Percentiles rank a stretch among this genome's conserved stretches.
Evolutionary conservation across 257 asterid genomes (phyloP).

Genomic region (Nicotiana knightiana): DNA sequence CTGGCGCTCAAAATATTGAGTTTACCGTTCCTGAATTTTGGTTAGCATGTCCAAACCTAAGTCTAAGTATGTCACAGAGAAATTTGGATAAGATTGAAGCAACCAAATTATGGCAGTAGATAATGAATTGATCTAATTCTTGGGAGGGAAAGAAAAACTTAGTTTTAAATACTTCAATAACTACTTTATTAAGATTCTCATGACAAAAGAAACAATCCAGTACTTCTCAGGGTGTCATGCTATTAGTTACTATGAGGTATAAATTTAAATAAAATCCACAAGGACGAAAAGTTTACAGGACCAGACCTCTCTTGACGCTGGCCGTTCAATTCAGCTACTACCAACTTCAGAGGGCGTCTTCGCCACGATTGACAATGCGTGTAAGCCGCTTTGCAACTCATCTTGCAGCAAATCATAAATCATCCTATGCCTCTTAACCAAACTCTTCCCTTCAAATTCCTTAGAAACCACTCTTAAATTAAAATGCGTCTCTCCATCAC

Average conservation of each 20-base stretch:
- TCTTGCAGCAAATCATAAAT: conserved; percentile 68
- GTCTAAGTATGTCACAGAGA: neutral
- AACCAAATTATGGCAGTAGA: neutral
- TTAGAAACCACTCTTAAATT: conserved; percentile 63
- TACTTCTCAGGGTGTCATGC: neutral
- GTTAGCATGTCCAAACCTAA: neutral
- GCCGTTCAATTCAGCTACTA: conserved; percentile 15
- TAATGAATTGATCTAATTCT: neutral
- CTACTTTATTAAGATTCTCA: neutral
- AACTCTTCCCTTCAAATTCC: conserved; percentile 81
- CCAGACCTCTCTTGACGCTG: conserved; percentile 21
- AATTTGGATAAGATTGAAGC: neutral
- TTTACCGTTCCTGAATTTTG: neutral
- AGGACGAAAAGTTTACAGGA: conserved; percentile 2
- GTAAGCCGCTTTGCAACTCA: conserved; percentile 69
- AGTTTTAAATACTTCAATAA: neutral
- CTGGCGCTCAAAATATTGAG: neutral
- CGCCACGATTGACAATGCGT: conserved; percentile 71
- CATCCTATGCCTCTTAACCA: conserved; percentile 88
- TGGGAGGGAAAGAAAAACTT: neutral
- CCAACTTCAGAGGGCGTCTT: conserved; percentile 63
- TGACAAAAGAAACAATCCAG: neutral
- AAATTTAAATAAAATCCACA: neutral
- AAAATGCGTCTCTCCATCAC: conserved; percentile 83
- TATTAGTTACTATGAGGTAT: neutral